Percentiles rank a stretch among this genome's conserved stretches.
phyloP scores from a whole-genome alignment of 345 rosid genomes.

The Iberis pinnata region DNA sequence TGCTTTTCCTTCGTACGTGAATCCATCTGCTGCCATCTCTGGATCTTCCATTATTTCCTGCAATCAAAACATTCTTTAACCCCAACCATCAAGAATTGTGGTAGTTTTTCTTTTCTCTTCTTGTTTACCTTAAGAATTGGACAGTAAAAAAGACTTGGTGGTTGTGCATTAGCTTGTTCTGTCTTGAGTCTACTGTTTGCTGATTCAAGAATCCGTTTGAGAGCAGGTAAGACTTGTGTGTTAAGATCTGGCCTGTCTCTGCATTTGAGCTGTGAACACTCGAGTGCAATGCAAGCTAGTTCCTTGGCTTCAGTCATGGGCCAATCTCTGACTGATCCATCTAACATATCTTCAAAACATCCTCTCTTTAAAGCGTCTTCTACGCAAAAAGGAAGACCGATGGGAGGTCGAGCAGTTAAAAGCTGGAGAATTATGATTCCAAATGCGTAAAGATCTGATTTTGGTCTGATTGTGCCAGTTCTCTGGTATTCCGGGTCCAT shows the following conservation, averaged over 20 bases:
- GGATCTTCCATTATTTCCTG: slow-evolving; percentile 92
- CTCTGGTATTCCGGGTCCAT: slow-evolving; percentile 90
- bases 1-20: slow-evolving; percentile 69
- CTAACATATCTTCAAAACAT: slow-evolving; percentile 53
- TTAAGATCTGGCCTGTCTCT: slow-evolving; percentile 89
- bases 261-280: slow-evolving; percentile 70
- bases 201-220: slow-evolving; percentile 50
- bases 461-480: slow-evolving; percentile 83
- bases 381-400: slow-evolving; percentile 46
- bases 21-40: slow-evolving; percentile 80
- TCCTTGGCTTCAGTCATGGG: slow-evolving; percentile 60
- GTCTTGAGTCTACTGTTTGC: slow-evolving; percentile 47
- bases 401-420: slow-evolving; percentile 53
- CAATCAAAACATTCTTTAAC: neutral
- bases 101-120: neutral
- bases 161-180: slow-evolving; percentile 33
- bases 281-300: slow-evolving; percentile 57
- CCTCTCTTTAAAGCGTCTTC: slow-evolving; percentile 58
- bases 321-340: slow-evolving; percentile 58
- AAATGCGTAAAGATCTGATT: slow-evolving; percentile 79
- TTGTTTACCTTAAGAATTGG: slow-evolving; percentile 70
- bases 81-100: neutral
- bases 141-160: slow-evolving; percentile 69
- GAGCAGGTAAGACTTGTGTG: slow-evolving; percentile 62
- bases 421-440: slow-evolving; percentile 70